Evolutionary conservation across 805 yeast genomes (phyloP).

Genomic region (Ogataea methylovora): DNA sequence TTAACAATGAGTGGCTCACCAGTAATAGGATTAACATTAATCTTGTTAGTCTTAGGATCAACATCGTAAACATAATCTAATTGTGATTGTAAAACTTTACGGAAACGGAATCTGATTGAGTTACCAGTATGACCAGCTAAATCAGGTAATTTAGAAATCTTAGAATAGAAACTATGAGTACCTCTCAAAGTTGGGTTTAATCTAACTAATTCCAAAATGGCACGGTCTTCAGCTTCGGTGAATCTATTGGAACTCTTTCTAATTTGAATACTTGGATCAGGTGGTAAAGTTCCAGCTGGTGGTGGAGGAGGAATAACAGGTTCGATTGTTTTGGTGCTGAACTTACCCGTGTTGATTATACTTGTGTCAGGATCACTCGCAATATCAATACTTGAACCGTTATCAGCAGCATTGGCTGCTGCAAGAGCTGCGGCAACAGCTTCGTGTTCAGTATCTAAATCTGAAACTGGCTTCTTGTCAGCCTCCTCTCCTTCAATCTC

Average conservation of each 20-base stretch:
- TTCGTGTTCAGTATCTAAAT: neutral
- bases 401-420: neutral
- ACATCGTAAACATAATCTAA: constrained; percentile 43
- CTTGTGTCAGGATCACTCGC: too few relatives aligned
- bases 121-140: constrained; percentile 68
- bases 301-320: neutral
- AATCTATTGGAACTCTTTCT: constrained; percentile 40
- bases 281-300: neutral
- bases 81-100: constrained; percentile 34
- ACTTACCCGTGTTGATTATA: too few relatives aligned
- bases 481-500: neutral
- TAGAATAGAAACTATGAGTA: constrained; percentile 59
- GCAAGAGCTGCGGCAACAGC: neutral
- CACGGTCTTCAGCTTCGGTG: constrained; percentile 57
- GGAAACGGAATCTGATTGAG: constrained; percentile 58
- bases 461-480: neutral
- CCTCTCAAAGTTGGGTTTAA: constrained; percentile 60
- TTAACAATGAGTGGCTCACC: constrained; percentile 33
- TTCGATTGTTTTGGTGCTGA: neutral
- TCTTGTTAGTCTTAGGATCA: constrained; percentile 33
- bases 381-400: too few relatives aligned
- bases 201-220: constrained; percentile 60
- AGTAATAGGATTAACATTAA: constrained; percentile 31
- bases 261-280: neutral
- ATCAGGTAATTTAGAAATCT: constrained; percentile 41